Conservation (phyloP, 148 eudicot genomes). For the Rhododendron ovatum region DNA sequence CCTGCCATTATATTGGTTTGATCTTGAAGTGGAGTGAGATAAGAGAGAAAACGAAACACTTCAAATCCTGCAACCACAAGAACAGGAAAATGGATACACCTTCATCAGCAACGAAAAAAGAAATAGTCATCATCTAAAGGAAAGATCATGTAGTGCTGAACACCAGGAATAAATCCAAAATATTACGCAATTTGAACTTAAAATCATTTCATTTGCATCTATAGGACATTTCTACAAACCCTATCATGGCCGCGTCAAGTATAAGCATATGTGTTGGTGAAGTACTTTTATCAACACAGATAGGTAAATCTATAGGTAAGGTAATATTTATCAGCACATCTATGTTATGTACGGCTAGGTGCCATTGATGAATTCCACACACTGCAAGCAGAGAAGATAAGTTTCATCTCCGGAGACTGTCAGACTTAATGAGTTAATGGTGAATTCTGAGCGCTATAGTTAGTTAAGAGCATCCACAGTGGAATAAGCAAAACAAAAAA, state of each 20-base stretch:
- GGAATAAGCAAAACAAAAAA: too few species aligned
- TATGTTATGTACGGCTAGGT: neutral
- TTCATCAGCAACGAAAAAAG: neutral
- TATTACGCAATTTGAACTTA: neutral
- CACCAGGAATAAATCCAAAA: neutral
- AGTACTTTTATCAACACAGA: neutral
- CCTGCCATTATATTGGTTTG: constrained; percentile 5
- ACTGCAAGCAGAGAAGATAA: neutral
- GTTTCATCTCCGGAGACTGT: neutral
- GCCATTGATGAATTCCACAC: neutral
- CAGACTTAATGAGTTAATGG: too few species aligned
- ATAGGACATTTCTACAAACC: neutral
- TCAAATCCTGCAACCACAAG: constrained; percentile 7
- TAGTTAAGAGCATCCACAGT: too few species aligned
- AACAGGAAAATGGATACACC: neutral
- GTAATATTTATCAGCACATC: neutral
- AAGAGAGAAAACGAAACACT: constrained; percentile 12
- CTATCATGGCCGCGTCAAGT: neutral
- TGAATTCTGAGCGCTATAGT: neutral
- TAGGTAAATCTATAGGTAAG: neutral
- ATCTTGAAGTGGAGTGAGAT: constrained; percentile 12
- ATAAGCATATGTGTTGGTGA: neutral
- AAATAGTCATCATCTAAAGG: neutral
- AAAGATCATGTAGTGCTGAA: neutral
- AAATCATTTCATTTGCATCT: neutral